Evolutionary conservation across 2,329 filamentous ascomycete genomes (phyloP).

Genomic region (Chalara sp.): DNA sequence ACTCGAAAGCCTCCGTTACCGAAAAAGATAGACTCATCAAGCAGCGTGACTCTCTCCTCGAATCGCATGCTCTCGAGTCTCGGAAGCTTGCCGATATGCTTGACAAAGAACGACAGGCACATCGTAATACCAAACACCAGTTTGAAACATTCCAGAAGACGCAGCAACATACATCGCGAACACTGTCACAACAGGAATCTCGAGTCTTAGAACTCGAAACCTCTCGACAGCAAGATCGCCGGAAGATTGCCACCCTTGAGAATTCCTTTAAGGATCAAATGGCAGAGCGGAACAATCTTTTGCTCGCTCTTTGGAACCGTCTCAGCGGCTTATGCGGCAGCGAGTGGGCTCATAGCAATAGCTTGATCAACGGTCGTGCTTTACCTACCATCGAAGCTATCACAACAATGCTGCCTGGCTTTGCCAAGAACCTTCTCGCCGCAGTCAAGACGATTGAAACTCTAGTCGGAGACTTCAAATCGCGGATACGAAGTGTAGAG

Average conservation of each 20-base stretch:
- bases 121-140: conserved; percentile 79
- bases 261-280: conserved; percentile 80
- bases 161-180: conserved; percentile 79
- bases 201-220: conserved; percentile 82
- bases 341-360: conserved; percentile 88
- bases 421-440: conserved; percentile 81
- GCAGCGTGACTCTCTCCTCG: conserved; percentile 80
- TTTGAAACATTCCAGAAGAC: conserved; percentile 86
- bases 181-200: conserved; percentile 76
- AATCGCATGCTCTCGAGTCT: conserved; percentile 81
- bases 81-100: conserved; percentile 80
- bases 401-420: conserved; percentile 75
- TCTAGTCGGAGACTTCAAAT: conserved; percentile 70
- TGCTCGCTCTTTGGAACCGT: conserved; percentile 85
- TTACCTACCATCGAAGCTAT: conserved; percentile 82
- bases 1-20: conserved; percentile 67
- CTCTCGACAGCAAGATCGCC: conserved; percentile 69
- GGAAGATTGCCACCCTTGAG: conserved; percentile 67
- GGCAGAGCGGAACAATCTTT: conserved; percentile 78
- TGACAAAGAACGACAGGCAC: conserved; percentile 80
- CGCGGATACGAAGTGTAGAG: conserved; percentile 78
- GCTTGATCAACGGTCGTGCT: conserved; percentile 77
- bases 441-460: conserved; percentile 84
- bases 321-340: conserved; percentile 79
- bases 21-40: conserved; percentile 90